Evolutionary conservation across 345 rosid genomes (phyloP).

Genomic region (Raphanus sativus): DNA sequence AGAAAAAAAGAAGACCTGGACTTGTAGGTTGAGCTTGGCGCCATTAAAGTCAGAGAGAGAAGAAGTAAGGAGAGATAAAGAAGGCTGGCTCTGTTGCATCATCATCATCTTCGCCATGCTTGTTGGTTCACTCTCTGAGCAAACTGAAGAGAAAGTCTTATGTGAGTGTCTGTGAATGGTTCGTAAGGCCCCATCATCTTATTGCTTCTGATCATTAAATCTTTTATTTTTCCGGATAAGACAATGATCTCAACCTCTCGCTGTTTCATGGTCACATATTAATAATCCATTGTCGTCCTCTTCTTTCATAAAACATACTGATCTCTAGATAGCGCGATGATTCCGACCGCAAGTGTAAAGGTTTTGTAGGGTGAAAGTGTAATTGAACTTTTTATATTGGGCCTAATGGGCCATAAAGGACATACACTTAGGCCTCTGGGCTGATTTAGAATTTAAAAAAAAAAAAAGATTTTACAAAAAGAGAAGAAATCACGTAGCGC

Average conservation of each 20-base stretch:
- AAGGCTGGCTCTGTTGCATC: slow-evolving; percentile 67
- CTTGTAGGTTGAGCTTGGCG: slow-evolving; percentile 58
- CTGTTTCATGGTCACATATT: slow-evolving; percentile 40
- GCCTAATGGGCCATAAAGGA: slow-evolving; percentile 6
- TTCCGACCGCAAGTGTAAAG: background rate
- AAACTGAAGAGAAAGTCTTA: slow-evolving; percentile 12
- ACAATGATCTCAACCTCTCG: slow-evolving; percentile 39
- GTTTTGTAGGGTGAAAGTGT: background rate
- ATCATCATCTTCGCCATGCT: slow-evolving; percentile 69
- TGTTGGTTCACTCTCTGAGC: slow-evolving; percentile 17
- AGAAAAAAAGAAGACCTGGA: slow-evolving; percentile 52
- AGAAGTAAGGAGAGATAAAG: slow-evolving; percentile 69
- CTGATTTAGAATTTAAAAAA: background rate
- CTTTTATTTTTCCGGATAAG: slow-evolving; percentile 31
- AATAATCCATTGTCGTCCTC: slow-evolving; percentile 38
- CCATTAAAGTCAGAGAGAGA: slow-evolving; percentile 91
- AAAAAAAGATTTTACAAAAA: background rate
- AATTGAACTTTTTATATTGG: background rate
- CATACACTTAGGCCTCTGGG: background rate
- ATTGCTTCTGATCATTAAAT: slow-evolving; percentile 32
- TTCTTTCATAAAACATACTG: slow-evolving; percentile 17
- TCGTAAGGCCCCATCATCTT: slow-evolving; percentile 34
- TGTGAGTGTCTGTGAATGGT: slow-evolving; percentile 29
- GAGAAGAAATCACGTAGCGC: slow-evolving; percentile 15
- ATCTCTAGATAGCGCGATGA: slow-evolving; percentile 15